These are phyloP conservation scores for Lagenidium giganteum DNA, from an alignment of 352 stramenopile genomes.

Conservation along the genomic window DNA sequence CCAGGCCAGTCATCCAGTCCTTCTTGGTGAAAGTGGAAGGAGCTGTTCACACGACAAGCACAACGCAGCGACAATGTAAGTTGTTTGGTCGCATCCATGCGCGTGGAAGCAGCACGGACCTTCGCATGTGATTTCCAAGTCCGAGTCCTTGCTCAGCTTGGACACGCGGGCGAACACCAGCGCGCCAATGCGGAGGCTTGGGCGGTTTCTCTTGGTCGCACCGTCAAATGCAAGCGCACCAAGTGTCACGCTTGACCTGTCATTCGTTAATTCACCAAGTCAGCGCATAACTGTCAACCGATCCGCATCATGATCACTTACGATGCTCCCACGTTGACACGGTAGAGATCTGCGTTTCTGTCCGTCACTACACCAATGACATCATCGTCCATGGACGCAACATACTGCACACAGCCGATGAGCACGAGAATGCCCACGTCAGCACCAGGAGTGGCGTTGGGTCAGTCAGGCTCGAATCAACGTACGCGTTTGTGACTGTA, in stretches of 20 bases:
- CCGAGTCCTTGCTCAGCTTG: slow-evolving; percentile 80
- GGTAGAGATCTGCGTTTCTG: slow-evolving; percentile 91
- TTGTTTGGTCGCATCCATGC: background rate
- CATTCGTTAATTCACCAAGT: slow-evolving; percentile 1
- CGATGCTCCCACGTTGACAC: slow-evolving; percentile 92
- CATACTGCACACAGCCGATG: slow-evolving; percentile 46
- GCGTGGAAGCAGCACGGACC: no score
- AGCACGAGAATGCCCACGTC: background rate
- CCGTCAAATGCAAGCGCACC: slow-evolving; percentile 93
- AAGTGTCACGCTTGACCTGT: slow-evolving; percentile 62
- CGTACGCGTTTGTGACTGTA: slow-evolving; percentile 81
- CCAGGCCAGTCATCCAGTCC: slow-evolving; percentile 98
- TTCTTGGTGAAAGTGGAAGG: slow-evolving; percentile 87
- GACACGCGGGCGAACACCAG: slow-evolving; percentile 95
- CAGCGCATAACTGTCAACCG: slow-evolving; percentile 1
- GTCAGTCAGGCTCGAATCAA: background rate
- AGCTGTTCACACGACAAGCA: slow-evolving; percentile 28
- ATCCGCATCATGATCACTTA: slow-evolving; percentile 34
- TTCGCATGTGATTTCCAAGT: slow-evolving; percentile 95
- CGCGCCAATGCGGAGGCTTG: slow-evolving; percentile 88
- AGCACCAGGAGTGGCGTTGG: background rate
- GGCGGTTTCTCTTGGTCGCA: slow-evolving; percentile 97
- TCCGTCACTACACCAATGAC: slow-evolving; percentile 95
- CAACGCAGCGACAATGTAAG: background rate
- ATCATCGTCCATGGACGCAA: slow-evolving; percentile 76